Base-by-base conservation (phyloP, 2,329 filamentous ascomycete species). In the Emmonsiellopsis sp. region DNA sequence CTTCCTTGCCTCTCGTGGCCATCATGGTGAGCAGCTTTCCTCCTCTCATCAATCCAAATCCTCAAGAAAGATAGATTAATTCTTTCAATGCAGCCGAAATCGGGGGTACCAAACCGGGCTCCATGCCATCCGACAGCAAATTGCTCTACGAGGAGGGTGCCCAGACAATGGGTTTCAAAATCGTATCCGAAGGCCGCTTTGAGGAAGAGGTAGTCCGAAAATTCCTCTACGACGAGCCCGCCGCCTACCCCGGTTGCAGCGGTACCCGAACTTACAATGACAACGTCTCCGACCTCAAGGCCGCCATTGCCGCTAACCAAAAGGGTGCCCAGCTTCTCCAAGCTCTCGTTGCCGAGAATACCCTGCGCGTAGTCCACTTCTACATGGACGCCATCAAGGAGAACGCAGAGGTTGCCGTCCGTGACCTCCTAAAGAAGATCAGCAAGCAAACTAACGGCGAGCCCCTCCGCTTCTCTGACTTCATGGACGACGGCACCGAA, bases 231-330 rank as follows among this genome's bases (percentile, higher is more conserved):
- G 75, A 82, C 11, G 86, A 90, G 57, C 88, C 89, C 0, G 86
- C 86, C 0, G 76, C 85, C 60, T 83, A 87, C 59, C 82, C 84
- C 0, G 88, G 86, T 1, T 93, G 87, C 70, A 84, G 81, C 52
- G 88, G 88, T 2, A 91, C 88, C 0, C 76, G 88, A 44, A 89
- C 87, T 64, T 74, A 94, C 1, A 82, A 81, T 7, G 89, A 95
- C 67, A 94, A 94, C 64, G 76, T 94, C 58, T 91, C 88, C 51
- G 89, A 94, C 65, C 76, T 95, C 42, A 90, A 91, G 67, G 89
- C 89, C 0, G 88, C 93, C 65, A 85, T 93, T 10, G 88, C 89
- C 0, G 88, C 88, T 10, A 94, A 95, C 63, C 85, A 89, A 61
- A 91, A 90, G 61, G 89, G 89, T 7, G 92, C 92, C 63, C 84